Percentiles rank a stretch among this genome's conserved stretches.
These are phyloP conservation scores for Populus euphratica DNA, from an alignment of 345 rosid genomes.

Conservation along the genomic window DNA sequence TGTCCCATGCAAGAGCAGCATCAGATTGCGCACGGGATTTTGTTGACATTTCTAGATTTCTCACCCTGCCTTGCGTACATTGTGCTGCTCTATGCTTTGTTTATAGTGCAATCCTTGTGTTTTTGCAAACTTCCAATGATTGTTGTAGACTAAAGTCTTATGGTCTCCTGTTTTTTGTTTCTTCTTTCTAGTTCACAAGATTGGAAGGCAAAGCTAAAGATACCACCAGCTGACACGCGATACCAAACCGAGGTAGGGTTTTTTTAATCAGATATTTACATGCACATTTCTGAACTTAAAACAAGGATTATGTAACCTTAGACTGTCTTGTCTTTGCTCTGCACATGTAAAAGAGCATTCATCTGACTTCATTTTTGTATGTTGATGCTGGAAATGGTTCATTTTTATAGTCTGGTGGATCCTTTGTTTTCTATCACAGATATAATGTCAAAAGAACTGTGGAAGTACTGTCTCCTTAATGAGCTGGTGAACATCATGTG, in stretches of 20 bases:
- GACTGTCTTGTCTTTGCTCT: neutral
- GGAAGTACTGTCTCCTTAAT: neutral
- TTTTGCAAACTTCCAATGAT: neutral
- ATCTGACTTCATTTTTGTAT: neutral
- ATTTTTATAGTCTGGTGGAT: neutral
- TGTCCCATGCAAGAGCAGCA: neutral
- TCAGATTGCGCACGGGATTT: neutral
- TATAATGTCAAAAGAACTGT: neutral
- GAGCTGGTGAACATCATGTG: neutral
- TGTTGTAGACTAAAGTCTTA: neutral
- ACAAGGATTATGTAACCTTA: neutral
- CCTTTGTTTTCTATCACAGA: neutral
- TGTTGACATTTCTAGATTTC: neutral
- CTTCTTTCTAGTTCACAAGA: constrained; percentile 56
- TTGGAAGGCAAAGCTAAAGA: constrained; percentile 77
- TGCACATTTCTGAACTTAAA: neutral
- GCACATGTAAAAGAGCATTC: neutral
- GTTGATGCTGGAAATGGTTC: neutral
- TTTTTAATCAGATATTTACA: neutral
- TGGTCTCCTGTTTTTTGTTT: neutral
- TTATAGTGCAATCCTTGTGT: neutral
- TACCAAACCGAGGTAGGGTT: constrained; percentile 76
- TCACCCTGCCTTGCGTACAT: neutral
- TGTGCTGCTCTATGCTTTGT: neutral
- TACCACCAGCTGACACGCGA: constrained; percentile 76